phyloP scores from a whole-genome alignment of 225 moss, liverwort and hornwort genomes.

The Antitrichia curtipendula region DNA sequence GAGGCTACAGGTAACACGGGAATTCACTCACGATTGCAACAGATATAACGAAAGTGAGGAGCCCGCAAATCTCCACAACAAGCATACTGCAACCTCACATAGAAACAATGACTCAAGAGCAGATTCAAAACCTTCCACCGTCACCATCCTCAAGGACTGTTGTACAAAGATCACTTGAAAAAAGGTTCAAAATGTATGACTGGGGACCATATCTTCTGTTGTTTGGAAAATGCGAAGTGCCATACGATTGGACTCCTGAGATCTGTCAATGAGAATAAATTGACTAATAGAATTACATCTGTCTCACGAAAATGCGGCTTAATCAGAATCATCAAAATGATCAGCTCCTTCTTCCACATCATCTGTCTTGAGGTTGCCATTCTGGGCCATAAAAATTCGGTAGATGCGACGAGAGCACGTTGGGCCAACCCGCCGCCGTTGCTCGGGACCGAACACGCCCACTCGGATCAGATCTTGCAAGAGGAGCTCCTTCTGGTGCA shows the following conservation, averaged over 20 bases:
- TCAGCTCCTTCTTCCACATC: constrained; percentile 83
- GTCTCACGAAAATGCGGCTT: not conserved
- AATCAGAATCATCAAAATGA: constrained; percentile 32
- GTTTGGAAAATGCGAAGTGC: not conserved
- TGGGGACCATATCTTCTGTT: not conserved
- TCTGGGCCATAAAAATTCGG: constrained; percentile 73
- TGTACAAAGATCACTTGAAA: not conserved
- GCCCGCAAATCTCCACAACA: not conserved
- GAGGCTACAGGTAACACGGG: not conserved
- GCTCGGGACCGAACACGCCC: constrained; percentile 31
- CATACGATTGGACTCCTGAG: not conserved
- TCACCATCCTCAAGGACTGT: not conserved
- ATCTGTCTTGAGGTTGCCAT: constrained; percentile 62
- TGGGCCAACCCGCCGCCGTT: constrained; percentile 50
- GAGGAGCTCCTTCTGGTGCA: constrained; percentile 60
- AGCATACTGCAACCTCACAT: not conserved
- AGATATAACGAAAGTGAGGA: not conserved
- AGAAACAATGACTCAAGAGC: not conserved
- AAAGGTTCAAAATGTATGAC: not conserved
- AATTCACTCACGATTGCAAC: not conserved
- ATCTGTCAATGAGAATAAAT: constrained; percentile 5
- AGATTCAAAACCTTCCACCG: not conserved
- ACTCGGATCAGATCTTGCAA: constrained; percentile 64
- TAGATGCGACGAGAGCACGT: constrained; percentile 62
- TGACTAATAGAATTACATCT: not conserved